Evolutionary conservation across 495 filamentous ascomycete genomes (phyloP), one percentile per base, ranked within the genome.

Genomic region (Aspergillus wentii): DNA sequence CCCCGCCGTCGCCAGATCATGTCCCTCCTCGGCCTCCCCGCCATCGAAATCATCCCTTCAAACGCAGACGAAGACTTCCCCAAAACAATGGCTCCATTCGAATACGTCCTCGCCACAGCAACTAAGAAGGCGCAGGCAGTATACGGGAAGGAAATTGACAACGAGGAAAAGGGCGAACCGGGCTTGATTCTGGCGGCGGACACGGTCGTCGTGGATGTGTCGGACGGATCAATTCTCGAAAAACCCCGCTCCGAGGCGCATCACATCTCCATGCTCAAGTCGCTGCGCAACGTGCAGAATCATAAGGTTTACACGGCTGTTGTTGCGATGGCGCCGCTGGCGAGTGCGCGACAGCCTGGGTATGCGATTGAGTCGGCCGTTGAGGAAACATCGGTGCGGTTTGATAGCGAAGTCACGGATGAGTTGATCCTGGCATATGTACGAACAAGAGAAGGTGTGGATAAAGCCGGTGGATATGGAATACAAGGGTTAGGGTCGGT

Each of bases 381-480:
- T 5, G 92, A 95, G 65, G 90, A 92, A 71, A 96, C 92, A 31
- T 64, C 66, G 33, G 92, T 98, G 13, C 68, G 66, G 49, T 97
- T 98, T 65, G 83, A 82, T 58, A 66, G 63, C 33, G 72, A 69
- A 30, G 81, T 84, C 18, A 79, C 78, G 40, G 88, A 96, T 60
- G 90, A 94, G 17, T 52, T 95, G 62, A 78, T 98, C 20, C 59
- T 85, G 57, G 76, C 80, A 17, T 98, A 98, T 69, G 89, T 98
- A 39, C 70, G 70, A 42, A 97, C 91, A 22, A 71, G 94, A 28
- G 94, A 98, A 67, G 92, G 94, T 1, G 88, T 72, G 17, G 92
- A 98, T 62, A 98, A 97, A 72, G 94, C 92, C 0, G 92, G 92
- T 1, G 94, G 92, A 0, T 98, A 98, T 64, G 94, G 88, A 8